These are phyloP conservation scores for Lactarius quietus DNA, from an alignment of 768 basidiomycete genomes.

Conservation along the genomic window DNA sequence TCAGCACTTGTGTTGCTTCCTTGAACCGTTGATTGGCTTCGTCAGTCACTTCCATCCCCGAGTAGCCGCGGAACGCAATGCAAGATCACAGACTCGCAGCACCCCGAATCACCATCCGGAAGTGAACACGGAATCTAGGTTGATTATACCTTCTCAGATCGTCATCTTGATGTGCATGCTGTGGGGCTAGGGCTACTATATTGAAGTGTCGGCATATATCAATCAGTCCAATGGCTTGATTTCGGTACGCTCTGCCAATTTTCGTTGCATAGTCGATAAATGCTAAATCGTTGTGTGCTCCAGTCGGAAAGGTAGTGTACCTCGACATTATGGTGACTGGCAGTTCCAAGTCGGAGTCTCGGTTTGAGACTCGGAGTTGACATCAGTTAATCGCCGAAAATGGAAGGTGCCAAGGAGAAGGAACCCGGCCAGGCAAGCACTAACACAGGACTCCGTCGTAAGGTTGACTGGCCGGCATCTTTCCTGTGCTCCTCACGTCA, in stretches of 20 bases:
- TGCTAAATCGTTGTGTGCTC: neutral
- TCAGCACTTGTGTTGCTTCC: neutral
- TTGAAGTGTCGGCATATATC: neutral
- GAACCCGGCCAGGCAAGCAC: too few species aligned
- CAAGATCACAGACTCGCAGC: neutral
- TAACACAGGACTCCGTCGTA: too few species aligned
- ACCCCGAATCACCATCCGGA: neutral
- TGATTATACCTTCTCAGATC: neutral
- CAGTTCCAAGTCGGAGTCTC: too few species aligned
- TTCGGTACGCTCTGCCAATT: too few species aligned
- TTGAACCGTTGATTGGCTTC: neutral
- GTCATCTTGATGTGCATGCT: neutral
- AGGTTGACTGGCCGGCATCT: too few species aligned
- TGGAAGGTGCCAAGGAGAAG: too few species aligned
- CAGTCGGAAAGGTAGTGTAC: neutral
- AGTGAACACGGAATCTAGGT: neutral
- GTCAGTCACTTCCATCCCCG: neutral
- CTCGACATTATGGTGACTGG: too few species aligned
- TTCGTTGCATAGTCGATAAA: neutral
- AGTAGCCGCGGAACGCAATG: neutral
- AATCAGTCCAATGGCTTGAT: slow-evolving; percentile 1
- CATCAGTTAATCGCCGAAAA: too few species aligned
- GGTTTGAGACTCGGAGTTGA: too few species aligned
- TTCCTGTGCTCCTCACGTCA: too few species aligned
- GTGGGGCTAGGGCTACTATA: neutral